These are phyloP conservation scores for barrel medic (Medicago truncatula) DNA, from an alignment of 306 rosid species.

Conservation along the genomic window MtrunA17r5.0-ANR NC_053043.1:51457501-51458000, in stretches of 20 bases:
- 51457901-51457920: background rate
- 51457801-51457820: background rate
- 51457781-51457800: no score
- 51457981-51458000: conserved; percentile 96
- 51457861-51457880: background rate
- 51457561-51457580: conserved; percentile 79
- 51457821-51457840: background rate
- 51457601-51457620: conserved; percentile 71
- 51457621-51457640: conserved; percentile 84
- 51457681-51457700: conserved; percentile 30
- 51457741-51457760: no score
- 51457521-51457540: conserved; percentile 95
- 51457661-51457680: conserved; percentile 76
- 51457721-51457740: no score
- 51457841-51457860: background rate
- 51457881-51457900: background rate
- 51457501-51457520: conserved; percentile 93
- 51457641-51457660: conserved; percentile 93
- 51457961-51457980: conserved; percentile 95
- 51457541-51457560: conserved; percentile 91
- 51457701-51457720: no score
- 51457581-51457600: conserved; percentile 83
- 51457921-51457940: conserved; percentile 92
- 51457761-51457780: background rate
- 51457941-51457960: conserved; percentile 75